Conservation (phyloP, 1,284 basidiomycete species). For the Irpex sp. region DNA sequence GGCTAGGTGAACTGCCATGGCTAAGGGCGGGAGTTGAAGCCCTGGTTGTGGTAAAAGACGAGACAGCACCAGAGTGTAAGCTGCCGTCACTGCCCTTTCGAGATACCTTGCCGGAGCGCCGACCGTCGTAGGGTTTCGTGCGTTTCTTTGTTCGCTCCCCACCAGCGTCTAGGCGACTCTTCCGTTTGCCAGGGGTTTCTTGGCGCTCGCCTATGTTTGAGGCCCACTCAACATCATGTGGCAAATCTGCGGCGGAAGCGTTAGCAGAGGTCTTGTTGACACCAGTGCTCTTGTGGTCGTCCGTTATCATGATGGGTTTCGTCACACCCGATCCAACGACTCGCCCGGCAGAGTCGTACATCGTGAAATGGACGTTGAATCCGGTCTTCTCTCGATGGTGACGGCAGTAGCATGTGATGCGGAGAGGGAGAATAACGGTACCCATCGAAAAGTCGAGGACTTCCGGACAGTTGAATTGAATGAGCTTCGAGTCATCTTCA, state of each 20-base stretch:
- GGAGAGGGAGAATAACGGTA: conserved; percentile 85
- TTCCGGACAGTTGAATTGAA: conserved; percentile 95
- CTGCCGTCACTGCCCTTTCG: conserved; percentile 29
- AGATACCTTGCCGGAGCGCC: conserved; percentile 19
- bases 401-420: conserved; percentile 98
- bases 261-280: conserved; percentile 24
- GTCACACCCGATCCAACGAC: conserved; percentile 84
- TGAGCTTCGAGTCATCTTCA: conserved; percentile 80
- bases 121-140: conserved; percentile 27
- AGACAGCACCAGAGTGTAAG: conserved; percentile 25
- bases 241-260: conserved; percentile 18
- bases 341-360: conserved; percentile 80
- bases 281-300: conserved; percentile 90
- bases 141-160: conserved; percentile 30
- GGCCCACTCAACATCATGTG: conserved; percentile 20
- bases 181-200: conserved; percentile 30
- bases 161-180: conserved; percentile 14
- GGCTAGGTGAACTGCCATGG: conserved; percentile 21
- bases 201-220: conserved; percentile 15
- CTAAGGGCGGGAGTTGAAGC: conserved; percentile 28
- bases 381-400: conserved; percentile 98
- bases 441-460: conserved; percentile 89
- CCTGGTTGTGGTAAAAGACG: conserved; percentile 26
- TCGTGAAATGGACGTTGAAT: conserved; percentile 89
- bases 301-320: conserved; percentile 97